phyloP scores from a whole-genome alignment of 2,329 filamentous ascomycete species.

The Byssothecium circinans region DNA sequence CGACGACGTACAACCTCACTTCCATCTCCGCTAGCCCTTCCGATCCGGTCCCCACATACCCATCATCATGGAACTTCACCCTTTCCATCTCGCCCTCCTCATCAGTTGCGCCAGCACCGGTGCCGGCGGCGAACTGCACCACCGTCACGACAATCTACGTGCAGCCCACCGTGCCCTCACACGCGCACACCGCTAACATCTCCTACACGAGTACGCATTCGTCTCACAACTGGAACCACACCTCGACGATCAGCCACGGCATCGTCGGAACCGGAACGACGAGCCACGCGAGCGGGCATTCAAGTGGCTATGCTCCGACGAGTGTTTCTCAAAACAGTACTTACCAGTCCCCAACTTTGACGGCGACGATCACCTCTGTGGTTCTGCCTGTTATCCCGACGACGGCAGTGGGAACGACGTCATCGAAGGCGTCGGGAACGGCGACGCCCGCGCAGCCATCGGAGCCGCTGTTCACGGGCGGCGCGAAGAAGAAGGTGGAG shows the following conservation, averaged over 20 bases:
- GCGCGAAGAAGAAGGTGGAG: neutral
- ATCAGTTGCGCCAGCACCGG: too few relatives aligned
- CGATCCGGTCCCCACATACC: too few relatives aligned
- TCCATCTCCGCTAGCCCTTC: too few relatives aligned
- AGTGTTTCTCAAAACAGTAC: neutral
- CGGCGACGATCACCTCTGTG: neutral
- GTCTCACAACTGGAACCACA: neutral
- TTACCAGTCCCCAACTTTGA: neutral
- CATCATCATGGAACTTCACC: too few relatives aligned
- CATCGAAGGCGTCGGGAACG: neutral
- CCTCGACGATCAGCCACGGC: neutral
- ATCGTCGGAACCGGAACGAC: neutral
- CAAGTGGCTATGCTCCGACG: neutral
- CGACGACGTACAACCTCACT: too few relatives aligned
- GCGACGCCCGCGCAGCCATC: neutral
- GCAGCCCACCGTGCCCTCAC: neutral
- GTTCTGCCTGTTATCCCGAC: neutral
- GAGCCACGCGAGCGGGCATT: neutral
- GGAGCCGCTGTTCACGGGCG: conserved; percentile 2
- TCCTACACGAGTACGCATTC: neutral
- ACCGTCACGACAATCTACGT: neutral
- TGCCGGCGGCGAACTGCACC: too few relatives aligned
- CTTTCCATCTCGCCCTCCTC: too few relatives aligned
- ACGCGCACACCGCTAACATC: neutral
- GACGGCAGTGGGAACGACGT: neutral